These are phyloP conservation scores for Microthlaspi erraticum DNA, from an alignment of 345 rosid genomes.

Conservation along the genomic window DNA sequence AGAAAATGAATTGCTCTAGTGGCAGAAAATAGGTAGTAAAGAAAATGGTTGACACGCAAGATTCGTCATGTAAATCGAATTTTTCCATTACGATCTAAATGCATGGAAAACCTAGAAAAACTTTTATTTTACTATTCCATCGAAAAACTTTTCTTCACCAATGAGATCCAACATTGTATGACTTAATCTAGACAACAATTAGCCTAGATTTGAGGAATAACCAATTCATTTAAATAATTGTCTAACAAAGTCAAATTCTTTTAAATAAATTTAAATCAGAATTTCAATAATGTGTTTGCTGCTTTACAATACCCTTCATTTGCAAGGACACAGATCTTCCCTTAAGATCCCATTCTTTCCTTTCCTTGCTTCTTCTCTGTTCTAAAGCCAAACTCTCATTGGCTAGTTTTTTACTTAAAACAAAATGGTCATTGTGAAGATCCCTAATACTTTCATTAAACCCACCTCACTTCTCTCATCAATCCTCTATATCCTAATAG, in stretches of 20 bases:
- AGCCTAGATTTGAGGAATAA: conserved; percentile 41
- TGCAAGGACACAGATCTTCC: conserved; percentile 37
- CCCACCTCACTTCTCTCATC: conserved; percentile 14
- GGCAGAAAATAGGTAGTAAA: too few relatives aligned
- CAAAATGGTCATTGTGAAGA: conserved; percentile 34
- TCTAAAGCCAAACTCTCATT: conserved; percentile 41
- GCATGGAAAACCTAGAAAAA: too few relatives aligned
- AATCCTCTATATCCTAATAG: conserved; percentile 26
- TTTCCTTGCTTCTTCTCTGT: conserved; percentile 27
- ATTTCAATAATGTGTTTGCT: conserved; percentile 22
- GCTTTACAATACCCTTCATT: conserved; percentile 42
- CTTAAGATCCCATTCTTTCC: conserved; percentile 35
- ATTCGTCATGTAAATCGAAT: too few relatives aligned
- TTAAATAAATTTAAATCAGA: conserved; percentile 5
- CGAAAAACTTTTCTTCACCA: not conserved
- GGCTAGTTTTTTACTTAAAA: conserved; percentile 11
- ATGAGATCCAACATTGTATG: conserved; percentile 18
- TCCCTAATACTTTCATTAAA: conserved; percentile 25
- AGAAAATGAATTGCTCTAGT: not conserved
- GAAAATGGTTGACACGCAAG: too few relatives aligned
- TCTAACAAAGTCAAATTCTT: conserved; percentile 3
- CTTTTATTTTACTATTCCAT: not conserved
- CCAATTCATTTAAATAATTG: conserved; percentile 15
- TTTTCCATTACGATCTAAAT: too few relatives aligned
- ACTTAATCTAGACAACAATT: conserved; percentile 20